Conservation (phyloP, 2,329 filamentous ascomycete genomes). For the Epichloe amarillans region DNA sequence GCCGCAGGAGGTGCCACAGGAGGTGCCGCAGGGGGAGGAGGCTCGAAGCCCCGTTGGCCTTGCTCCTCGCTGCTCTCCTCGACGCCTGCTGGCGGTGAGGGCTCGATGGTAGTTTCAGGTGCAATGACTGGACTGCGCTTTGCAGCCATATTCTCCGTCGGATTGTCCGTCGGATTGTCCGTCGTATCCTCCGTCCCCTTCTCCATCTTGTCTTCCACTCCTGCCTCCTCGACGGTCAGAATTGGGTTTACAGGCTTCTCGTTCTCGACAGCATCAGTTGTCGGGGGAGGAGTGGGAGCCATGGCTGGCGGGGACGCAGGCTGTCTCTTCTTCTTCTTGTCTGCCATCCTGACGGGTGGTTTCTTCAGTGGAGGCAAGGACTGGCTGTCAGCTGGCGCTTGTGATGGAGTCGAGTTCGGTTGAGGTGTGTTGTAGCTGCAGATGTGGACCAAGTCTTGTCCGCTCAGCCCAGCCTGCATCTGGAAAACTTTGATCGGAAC, state of each 20-base stretch:
- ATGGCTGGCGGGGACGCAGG: constrained; percentile 13
- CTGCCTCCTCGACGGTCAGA: background rate
- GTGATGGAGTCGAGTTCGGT: constrained; percentile 6
- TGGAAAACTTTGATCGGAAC: constrained; percentile 31
- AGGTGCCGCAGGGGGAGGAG: background rate
- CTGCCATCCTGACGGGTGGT: constrained; percentile 7
- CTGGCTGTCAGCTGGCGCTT: constrained; percentile 7
- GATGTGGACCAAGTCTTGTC: constrained; percentile 23
- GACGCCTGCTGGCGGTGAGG: background rate
- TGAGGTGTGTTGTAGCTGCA: constrained; percentile 19
- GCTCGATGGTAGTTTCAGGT: constrained; percentile 1
- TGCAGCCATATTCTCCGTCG: background rate
- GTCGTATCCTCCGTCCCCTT: background rate
- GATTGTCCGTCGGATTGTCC: background rate
- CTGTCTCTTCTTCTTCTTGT: constrained; percentile 11
- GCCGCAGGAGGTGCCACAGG: too few relatives aligned
- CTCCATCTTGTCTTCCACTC: background rate
- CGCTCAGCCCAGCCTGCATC: constrained; percentile 22
- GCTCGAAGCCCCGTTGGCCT: background rate
- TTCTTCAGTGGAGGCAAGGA: constrained; percentile 15
- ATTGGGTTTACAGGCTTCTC: constrained; percentile 21
- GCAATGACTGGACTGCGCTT: constrained; percentile 4
- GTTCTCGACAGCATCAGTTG: constrained; percentile 24
- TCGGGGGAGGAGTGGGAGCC: constrained; percentile 26
- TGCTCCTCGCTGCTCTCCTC: background rate